Evolutionary conservation across 331 rosid species (phyloP), one percentile per base, ranked within the genome.

Genomic region (Arachis monticola): DNA sequence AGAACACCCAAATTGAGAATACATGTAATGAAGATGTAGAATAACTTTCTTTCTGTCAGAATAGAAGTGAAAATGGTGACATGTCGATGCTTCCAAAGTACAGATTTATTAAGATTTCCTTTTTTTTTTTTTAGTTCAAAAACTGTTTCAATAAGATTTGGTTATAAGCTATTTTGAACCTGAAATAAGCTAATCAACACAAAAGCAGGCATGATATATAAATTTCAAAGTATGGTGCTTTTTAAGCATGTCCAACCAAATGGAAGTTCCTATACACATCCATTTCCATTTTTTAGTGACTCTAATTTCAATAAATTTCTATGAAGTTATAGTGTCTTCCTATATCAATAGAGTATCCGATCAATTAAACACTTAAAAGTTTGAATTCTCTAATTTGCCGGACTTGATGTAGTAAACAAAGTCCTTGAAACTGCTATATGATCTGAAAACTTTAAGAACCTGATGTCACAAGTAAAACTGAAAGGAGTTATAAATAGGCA

Each of bases 401-500:
- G 35, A 73, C 1, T 61, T 48, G 60, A 38, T 9, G 41, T 10
- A 11, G 5, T 44, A 3, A 42, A 7, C 35, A 10, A 5, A 44
- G 46, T n/a, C 64, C 68, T 59, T 30, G 30, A 59, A 59, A 59
- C 30, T 58, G 13, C 8, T 41, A 55, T 70, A 6, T 50, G 44
- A 63, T 51, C 71, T 64, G 48, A 51, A 47, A 13, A 14, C 12
- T 27, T 41, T 22, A 56, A 48, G 62, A 73, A 61, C 45, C n/a
- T 48, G 17, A 50, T 50, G 17, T 35, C 27, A 55, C 14, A 22
- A 30, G 51, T n/a, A 56, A 44, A 8, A 45, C 13, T 2, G 6
- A 76, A 46, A 57, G 52, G 13, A 67, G 41, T 14, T 6, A 44
- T 7, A 35, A 41, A 75, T 56, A 65, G 41, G 31, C 72, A 74